Percentiles rank a stretch among this genome's conserved stretches.
phyloP scores from a whole-genome alignment of 75 land plant genomes.

The Adiantum capillusveneris region DNA sequence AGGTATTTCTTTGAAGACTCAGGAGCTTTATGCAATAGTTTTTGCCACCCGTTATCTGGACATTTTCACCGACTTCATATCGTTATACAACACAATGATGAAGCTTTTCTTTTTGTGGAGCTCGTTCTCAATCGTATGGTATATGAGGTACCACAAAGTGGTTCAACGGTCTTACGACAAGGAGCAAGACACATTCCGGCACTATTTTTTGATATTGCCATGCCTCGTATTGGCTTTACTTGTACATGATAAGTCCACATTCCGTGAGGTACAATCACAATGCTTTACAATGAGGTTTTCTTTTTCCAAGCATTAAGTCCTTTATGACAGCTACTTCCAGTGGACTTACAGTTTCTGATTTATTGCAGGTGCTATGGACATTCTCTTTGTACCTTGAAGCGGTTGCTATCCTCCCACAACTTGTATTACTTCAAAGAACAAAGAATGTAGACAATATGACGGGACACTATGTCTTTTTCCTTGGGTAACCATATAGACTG shows the following conservation, averaged over 20 bases:
- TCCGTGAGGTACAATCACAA: constrained; percentile 58
- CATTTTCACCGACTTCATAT: constrained; percentile 63
- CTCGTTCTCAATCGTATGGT: constrained; percentile 87
- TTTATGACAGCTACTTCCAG: too few species aligned
- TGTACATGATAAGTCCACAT: constrained; percentile 65
- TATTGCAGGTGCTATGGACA: constrained; percentile 67
- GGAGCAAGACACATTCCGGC: constrained; percentile 74
- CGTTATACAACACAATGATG: constrained; percentile 78
- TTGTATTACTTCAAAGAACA: constrained; percentile 75
- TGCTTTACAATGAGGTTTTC: too few species aligned
- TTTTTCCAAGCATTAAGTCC: too few species aligned
- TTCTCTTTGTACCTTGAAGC: constrained; percentile 94
- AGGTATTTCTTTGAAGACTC: constrained; percentile 96
- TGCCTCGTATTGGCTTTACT: constrained; percentile 56
- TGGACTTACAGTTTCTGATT: too few species aligned
- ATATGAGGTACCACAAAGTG: constrained; percentile 57
- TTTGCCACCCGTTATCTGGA: constrained; percentile 84
- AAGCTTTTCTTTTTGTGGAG: constrained; percentile 83
- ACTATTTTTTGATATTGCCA: constrained; percentile 50
- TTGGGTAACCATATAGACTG: too few species aligned
- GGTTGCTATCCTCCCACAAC: constrained; percentile 86
- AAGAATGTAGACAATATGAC: constrained; percentile 92
- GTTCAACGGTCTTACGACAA: constrained; percentile 64
- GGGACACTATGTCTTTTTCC: constrained; percentile 87
- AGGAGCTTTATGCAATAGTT: constrained; percentile 85